Conservation (phyloP, 495 filamentous ascomycete genomes). For the Lasiosphaeris hirsuta region DNA sequence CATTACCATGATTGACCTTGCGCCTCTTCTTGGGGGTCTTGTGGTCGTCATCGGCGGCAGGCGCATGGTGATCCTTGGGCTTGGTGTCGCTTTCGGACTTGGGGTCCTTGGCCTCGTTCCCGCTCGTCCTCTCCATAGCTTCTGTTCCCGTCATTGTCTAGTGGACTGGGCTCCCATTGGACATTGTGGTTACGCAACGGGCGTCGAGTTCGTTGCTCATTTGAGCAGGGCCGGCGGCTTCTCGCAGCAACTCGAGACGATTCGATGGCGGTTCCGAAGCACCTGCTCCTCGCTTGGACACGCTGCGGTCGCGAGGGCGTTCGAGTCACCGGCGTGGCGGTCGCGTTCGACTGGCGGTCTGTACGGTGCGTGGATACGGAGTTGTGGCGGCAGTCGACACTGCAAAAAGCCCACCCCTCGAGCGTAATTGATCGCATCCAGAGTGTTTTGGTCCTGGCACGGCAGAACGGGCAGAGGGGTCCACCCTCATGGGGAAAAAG, state of each 20-base stretch:
- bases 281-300: slow-evolving; percentile 9
- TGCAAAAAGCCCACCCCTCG: slow-evolving; percentile 1
- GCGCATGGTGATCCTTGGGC: slow-evolving; percentile 43
- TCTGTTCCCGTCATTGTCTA: slow-evolving; percentile 37
- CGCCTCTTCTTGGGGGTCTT: slow-evolving; percentile 88
- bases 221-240: slow-evolving; percentile 47
- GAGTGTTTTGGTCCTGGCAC: not conserved
- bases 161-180: slow-evolving; percentile 46
- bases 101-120: slow-evolving; percentile 48
- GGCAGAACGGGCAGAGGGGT: not conserved
- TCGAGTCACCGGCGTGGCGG: not conserved
- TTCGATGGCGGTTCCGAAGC: slow-evolving; percentile 33
- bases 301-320: slow-evolving; percentile 3
- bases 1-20: slow-evolving; percentile 98
- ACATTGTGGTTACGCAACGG: slow-evolving; percentile 47
- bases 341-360: not conserved
- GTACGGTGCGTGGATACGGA: slow-evolving; percentile 1
- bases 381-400: slow-evolving; percentile 2
- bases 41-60: slow-evolving; percentile 41
- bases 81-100: slow-evolving; percentile 46
- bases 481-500: slow-evolving; percentile 2
- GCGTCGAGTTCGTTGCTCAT: slow-evolving; percentile 46
- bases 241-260: slow-evolving; percentile 40
- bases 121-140: slow-evolving; percentile 48
- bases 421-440: slow-evolving; percentile 13